Evolutionary conservation across 1,284 basidiomycete genomes (phyloP).

Genomic region (Irpex lacteus): DNA sequence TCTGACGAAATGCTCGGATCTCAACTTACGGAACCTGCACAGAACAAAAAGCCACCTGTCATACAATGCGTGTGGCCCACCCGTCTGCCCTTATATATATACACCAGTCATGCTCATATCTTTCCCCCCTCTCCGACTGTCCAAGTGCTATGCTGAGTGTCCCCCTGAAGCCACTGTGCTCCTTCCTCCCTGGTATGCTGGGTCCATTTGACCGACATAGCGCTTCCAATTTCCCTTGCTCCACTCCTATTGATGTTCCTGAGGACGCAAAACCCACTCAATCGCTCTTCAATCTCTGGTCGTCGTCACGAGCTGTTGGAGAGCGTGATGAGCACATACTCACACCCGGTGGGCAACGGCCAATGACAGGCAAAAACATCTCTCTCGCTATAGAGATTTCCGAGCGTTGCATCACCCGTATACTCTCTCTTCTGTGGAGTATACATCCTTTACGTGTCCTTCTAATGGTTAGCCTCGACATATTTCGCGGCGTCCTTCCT

Average conservation of each 20-base stretch:
- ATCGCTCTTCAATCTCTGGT: slow-evolving; percentile 57
- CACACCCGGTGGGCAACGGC: slow-evolving; percentile 65
- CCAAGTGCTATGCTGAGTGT: slow-evolving; percentile 28
- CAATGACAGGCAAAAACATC: slow-evolving; percentile 51
- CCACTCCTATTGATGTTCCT: neutral
- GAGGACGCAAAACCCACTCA: neutral
- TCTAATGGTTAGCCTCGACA: slow-evolving; percentile 63
- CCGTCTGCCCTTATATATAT: slow-evolving; percentile 10
- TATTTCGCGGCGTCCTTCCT: slow-evolving; percentile 70
- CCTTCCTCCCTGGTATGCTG: slow-evolving; percentile 13
- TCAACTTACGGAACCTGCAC: slow-evolving; percentile 29
- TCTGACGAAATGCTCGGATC: slow-evolving; percentile 34
- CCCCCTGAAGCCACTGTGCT: slow-evolving; percentile 7
- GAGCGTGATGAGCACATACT: slow-evolving; percentile 37
- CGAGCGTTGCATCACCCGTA: slow-evolving; percentile 49
- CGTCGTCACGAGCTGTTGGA: slow-evolving; percentile 54
- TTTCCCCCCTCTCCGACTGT: slow-evolving; percentile 15
- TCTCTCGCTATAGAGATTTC: slow-evolving; percentile 54
- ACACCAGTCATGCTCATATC: slow-evolving; percentile 11
- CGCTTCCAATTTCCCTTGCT: too few relatives aligned
- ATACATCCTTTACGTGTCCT: slow-evolving; percentile 65
- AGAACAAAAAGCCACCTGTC: slow-evolving; percentile 37
- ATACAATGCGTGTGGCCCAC: slow-evolving; percentile 24
- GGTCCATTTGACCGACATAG: neutral
- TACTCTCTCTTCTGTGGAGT: slow-evolving; percentile 58